A percentile compares a stretch with the other conserved stretches of the same genome.
Conservation (phyloP, 73 alveolate species). For the Stentor coeruleus region DNA sequence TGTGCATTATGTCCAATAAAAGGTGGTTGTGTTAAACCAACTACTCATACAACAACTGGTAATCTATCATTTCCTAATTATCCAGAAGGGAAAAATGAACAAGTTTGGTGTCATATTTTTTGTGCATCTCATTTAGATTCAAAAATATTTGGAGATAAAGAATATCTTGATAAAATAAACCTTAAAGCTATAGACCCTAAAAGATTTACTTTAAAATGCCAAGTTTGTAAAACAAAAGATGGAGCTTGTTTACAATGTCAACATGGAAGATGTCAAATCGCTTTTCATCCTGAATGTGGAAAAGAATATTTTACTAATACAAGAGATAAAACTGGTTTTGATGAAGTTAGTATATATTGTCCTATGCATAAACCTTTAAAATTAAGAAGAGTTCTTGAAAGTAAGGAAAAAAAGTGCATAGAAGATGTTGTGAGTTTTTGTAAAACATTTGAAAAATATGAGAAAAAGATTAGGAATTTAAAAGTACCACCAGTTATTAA, state of each 20-base stretch:
- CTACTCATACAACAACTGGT: background rate
- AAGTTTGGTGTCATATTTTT: slow-evolving; percentile 11
- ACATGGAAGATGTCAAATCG: slow-evolving; percentile 25
- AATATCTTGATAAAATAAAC: background rate
- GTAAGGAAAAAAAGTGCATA: background rate
- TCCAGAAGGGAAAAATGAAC: slow-evolving; percentile 1
- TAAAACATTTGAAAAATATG: background rate
- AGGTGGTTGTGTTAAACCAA: slow-evolving; percentile 7
- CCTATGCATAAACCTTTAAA: slow-evolving; percentile 13
- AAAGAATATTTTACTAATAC: slow-evolving; percentile 22
- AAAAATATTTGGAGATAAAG: background rate
- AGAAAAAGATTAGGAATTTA: background rate
- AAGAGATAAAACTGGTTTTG: slow-evolving; percentile 12
- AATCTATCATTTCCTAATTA: background rate
- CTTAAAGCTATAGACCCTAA: slow-evolving; percentile 36
- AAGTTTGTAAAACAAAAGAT: slow-evolving; percentile 41
- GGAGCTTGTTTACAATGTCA: slow-evolving; percentile 64
- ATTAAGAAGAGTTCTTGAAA: slow-evolving; percentile 10
- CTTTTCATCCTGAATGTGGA: slow-evolving; percentile 23
- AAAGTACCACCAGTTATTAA: background rate
- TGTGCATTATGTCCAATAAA: slow-evolving; percentile 12
- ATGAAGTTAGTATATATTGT: slow-evolving; percentile 15
- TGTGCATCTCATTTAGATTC: slow-evolving; percentile 14
- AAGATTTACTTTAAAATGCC: slow-evolving; percentile 41
- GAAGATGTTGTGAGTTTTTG: background rate